A percentile compares a stretch with the other conserved stretches of the same genome.
Evolutionary conservation across 2,329 filamentous ascomycete genomes (phyloP).

Genomic region (Emydomyces testavorans): DNA sequence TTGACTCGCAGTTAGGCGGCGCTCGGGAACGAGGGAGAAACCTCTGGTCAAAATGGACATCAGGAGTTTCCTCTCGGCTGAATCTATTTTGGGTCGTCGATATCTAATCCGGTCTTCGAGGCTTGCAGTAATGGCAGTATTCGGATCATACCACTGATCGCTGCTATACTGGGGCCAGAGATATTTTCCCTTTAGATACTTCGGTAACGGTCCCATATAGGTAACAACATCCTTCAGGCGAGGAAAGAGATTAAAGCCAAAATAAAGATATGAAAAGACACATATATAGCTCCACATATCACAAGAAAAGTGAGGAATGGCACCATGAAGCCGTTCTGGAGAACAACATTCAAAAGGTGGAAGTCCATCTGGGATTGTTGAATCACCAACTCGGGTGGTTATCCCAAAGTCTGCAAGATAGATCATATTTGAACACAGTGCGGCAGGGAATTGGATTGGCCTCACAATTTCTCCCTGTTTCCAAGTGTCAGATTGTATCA

Average conservation of each 20-base stretch:
- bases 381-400: slow-evolving; percentile 19
- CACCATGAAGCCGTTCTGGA: slow-evolving; percentile 11
- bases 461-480: neutral
- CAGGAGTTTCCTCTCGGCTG: neutral
- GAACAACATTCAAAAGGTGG: slow-evolving; percentile 21
- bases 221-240: neutral
- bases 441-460: neutral
- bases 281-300: slow-evolving; percentile 16
- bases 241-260: neutral
- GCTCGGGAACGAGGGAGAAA: slow-evolving; percentile 1
- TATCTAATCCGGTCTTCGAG: neutral
- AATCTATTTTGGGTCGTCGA: neutral
- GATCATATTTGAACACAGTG: neutral
- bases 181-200: slow-evolving; percentile 3
- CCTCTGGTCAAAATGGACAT: slow-evolving; percentile 3
- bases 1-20: slow-evolving; percentile 1
- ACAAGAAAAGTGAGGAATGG: slow-evolving; percentile 10
- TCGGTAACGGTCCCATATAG: neutral
- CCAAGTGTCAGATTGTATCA: neutral
- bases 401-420: slow-evolving; percentile 20
- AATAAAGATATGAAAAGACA: slow-evolving; percentile 12
- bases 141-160: slow-evolving; percentile 6
- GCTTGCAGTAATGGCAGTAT: neutral
- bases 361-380: slow-evolving; percentile 10
- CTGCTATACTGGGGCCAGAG: neutral